These are phyloP conservation scores for Magnaporthales sp. DNA, from an alignment of 2,329 filamentous ascomycete species.

Conservation along the genomic window DNA sequence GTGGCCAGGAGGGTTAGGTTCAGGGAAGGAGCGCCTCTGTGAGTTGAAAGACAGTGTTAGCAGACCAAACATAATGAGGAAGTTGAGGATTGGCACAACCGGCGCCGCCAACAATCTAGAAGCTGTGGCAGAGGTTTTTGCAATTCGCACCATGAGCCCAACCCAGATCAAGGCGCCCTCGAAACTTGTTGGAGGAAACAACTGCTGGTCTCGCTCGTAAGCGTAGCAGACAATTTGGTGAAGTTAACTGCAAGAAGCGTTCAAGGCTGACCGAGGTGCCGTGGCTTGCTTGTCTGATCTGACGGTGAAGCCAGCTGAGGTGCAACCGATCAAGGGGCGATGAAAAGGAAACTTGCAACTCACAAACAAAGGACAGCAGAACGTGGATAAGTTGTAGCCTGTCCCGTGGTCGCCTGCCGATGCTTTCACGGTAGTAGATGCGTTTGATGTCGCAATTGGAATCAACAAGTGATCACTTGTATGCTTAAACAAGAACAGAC, in stretches of 20 bases:
- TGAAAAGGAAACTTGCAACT: conserved; percentile 6
- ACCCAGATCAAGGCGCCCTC: not conserved
- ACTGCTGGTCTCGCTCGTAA: not conserved
- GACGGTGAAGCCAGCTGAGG: not conserved
- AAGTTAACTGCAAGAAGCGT: not conserved
- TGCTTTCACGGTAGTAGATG: conserved; percentile 1
- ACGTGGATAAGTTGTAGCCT: not conserved
- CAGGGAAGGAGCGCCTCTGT: conserved; percentile 18
- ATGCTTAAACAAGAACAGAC: conserved; percentile 5
- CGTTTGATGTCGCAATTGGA: not conserved
- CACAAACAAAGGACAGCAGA: conserved; percentile 7
- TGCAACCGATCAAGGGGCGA: conserved; percentile 5
- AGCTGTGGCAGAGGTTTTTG: not conserved
- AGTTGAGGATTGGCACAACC: not conserved
- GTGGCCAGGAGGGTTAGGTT: conserved; percentile 15
- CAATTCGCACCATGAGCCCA: not conserved
- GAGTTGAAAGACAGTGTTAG: conserved; percentile 17
- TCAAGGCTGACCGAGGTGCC: not conserved
- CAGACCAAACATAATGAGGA: not conserved
- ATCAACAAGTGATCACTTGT: not conserved
- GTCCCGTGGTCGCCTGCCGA: not conserved
- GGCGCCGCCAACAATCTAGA: not conserved
- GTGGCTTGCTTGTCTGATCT: not conserved
- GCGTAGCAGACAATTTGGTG: not conserved
- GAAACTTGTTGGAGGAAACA: not conserved